Base-by-base conservation (phyloP, 805 yeast genomes). In the Kluyveromyces dobzhanskii region DNA sequence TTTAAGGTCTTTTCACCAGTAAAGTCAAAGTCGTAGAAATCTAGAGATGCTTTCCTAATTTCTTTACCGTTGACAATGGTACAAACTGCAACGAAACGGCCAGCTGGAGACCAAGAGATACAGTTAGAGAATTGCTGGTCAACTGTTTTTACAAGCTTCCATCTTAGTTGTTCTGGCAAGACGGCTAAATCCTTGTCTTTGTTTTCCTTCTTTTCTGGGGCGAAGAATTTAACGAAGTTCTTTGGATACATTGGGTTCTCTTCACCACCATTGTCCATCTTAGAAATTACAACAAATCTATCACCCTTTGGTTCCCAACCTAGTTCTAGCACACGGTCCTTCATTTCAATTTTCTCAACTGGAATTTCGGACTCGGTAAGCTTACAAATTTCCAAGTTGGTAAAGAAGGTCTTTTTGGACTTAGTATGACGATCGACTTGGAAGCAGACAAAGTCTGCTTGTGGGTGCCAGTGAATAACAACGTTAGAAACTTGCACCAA, bases 351-450 rank as follows among this genome's bases (percentile, higher is more conserved):
- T 51, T 86, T 90, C 59, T 88, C 97, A 44, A 88, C 95, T 24
- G 98, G 97, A 50, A 90, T 76, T 54, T 84, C 94, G 65, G 78
- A 85, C 65, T 90, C 98, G 44, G 72, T 71, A 42, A 87, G 65
- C 56, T 85, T 82, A 75, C 90, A 85, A 58, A 92, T 81, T 66
- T 92, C 97, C 62, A 92, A 73, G 60, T 86, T 86, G 42, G 96
- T 79, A 73, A 86, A 87, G 38, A 80, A 64, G 16, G 95, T 85
- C 75, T 94, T 92, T 63, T 82, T 85, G 36, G 96, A 82, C 66
- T 92, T 92, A 41, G 97, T 85, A 66, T 87, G 95, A 67, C 97
- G 85, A 64, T 88, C 96, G 51, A 92, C 96, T 69, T 85, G 86
- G 57, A 88, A 94, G 68, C 96, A 85, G 59, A 92, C 67, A 61